Conservation (phyloP, 2,329 filamentous ascomycete genomes). For the Colletotrichum coccodes region DNA sequence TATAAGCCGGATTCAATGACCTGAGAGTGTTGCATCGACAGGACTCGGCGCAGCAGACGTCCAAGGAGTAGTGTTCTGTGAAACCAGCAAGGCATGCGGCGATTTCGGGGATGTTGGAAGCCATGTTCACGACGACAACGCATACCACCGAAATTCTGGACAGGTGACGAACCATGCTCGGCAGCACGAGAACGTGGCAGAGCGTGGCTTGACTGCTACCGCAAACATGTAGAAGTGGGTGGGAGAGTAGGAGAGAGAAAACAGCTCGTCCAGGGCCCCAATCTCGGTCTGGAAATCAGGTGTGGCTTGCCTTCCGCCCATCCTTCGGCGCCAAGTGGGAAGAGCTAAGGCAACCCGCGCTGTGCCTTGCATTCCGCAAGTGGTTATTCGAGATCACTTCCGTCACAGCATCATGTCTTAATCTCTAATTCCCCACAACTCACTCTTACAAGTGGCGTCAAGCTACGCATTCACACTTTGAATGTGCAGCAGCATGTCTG, state of each 20-base stretch:
- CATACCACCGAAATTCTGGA: not conserved
- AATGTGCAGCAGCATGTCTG: not conserved
- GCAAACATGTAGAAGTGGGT: slow-evolving; percentile 13
- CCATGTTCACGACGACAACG: slow-evolving; percentile 3
- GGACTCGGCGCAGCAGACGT: not conserved
- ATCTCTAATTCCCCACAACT: slow-evolving; percentile 4
- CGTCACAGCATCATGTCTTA: not conserved
- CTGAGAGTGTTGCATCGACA: not conserved
- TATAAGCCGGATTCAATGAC: not conserved
- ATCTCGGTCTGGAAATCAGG: slow-evolving; percentile 25
- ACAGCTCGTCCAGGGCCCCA: not conserved
- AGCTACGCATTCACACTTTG: slow-evolving; percentile 14
- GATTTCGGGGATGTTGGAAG: not conserved
- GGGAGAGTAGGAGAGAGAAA: not conserved
- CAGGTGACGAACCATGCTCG: not conserved
- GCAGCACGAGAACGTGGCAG: slow-evolving; percentile 14
- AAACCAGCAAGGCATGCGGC: not conserved
- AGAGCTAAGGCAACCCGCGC: slow-evolving; percentile 12
- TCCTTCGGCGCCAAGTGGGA: slow-evolving; percentile 17
- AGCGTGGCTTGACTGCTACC: slow-evolving; percentile 12
- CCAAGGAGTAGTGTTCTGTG: not conserved
- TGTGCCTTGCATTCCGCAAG: slow-evolving; percentile 32
- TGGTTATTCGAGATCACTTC: slow-evolving; percentile 16
- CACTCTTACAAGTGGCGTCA: slow-evolving; percentile 6
- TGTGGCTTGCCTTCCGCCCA: slow-evolving; percentile 27